Percentiles rank a stretch among this genome's conserved stretches.
phyloP scores from a whole-genome alignment of 176 grass and related monocot species.

The sorghum (Sorghum bicolor) region DNA sequence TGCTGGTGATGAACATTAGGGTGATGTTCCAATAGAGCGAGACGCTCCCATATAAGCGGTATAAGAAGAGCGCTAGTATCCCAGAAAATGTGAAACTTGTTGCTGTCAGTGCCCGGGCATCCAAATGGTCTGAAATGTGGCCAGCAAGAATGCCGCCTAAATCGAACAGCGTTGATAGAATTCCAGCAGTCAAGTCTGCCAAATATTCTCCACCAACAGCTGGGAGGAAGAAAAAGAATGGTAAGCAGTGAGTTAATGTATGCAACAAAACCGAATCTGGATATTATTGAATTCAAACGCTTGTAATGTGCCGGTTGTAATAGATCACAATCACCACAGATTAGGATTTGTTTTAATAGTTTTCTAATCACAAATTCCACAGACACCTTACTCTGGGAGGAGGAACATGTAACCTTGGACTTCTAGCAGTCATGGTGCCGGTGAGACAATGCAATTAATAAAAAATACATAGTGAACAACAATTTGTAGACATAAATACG shows the following conservation, averaged over 20 bases:
- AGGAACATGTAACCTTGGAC: not conserved
- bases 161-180: constrained; percentile 54
- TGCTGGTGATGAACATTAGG: constrained; percentile 48
- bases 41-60: constrained; percentile 34
- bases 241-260: not conserved
- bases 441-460: not conserved
- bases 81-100: constrained; percentile 48
- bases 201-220: constrained; percentile 47
- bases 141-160: constrained; percentile 54
- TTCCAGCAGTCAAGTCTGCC: constrained; percentile 37
- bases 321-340: not conserved
- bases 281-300: not conserved
- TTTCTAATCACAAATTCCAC: not conserved
- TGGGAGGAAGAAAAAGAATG: constrained; percentile 19
- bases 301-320: not conserved
- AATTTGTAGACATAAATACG: not conserved
- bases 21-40: constrained; percentile 38
- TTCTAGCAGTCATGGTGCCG: not conserved
- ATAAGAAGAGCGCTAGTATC: constrained; percentile 48
- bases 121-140: constrained; percentile 50
- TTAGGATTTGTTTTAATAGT: not conserved
- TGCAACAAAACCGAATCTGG: not conserved
- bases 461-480: not conserved
- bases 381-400: not conserved
- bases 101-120: constrained; percentile 49